Conservation (phyloP, 768 basidiomycete genomes). For the Leccinum boreale region DNA sequence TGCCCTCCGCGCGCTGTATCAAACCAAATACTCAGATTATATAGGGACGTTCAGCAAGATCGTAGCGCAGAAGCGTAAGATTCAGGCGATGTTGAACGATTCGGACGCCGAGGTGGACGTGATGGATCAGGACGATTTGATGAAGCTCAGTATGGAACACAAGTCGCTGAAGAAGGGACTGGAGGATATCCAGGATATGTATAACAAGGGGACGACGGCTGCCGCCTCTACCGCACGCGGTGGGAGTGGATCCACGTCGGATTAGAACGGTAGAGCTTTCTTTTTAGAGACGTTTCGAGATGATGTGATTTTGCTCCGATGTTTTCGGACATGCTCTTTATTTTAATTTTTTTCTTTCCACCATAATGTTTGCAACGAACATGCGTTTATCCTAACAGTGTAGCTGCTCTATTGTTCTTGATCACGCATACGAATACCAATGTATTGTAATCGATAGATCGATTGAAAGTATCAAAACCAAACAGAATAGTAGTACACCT, state of each 20-base stretch:
- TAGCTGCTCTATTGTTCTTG: neutral
- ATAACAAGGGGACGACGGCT: constrained; percentile 20
- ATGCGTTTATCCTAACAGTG: neutral
- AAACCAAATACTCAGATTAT: constrained; percentile 50
- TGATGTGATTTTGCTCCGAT: neutral
- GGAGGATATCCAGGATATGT: constrained; percentile 44
- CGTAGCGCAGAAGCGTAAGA: constrained; percentile 46
- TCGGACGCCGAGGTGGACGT: constrained; percentile 55
- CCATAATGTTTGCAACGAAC: neutral
- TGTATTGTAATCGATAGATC: neutral
- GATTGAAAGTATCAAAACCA: too few species aligned
- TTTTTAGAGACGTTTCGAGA: neutral
- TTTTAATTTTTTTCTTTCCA: neutral
- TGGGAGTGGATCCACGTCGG: constrained; percentile 9
- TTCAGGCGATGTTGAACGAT: constrained; percentile 52
- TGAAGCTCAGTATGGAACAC: constrained; percentile 42
- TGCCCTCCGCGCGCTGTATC: constrained; percentile 52
- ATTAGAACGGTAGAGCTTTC: constrained; percentile 2
- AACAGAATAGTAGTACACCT: too few species aligned
- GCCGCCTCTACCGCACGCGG: neutral
- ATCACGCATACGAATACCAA: neutral
- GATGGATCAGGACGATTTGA: constrained; percentile 51
- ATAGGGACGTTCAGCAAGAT: constrained; percentile 44
- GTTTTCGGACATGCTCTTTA: neutral
- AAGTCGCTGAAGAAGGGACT: constrained; percentile 51